Evolutionary conservation across 257 asterid genomes (phyloP), one percentile per base, ranked within the genome.

Genomic region (Knoxia roxburghii): DNA sequence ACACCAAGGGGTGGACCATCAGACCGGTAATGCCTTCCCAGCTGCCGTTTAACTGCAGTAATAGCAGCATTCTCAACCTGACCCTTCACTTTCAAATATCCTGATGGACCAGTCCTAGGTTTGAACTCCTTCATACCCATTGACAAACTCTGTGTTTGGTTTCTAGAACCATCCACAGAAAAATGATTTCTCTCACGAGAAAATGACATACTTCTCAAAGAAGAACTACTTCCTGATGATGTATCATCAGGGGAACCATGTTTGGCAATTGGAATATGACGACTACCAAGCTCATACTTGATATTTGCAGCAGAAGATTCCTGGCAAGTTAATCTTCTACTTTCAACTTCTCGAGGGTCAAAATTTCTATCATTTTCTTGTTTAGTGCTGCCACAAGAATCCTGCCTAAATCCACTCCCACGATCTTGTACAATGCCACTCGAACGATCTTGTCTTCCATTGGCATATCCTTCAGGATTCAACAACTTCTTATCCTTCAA

Each of bases 351-450:
- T 75, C 83, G 68, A 21, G 81, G 83, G 58, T 90, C 95, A 43
- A 76, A 72, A 70, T 76, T 79, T 73, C 64, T 72, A 62, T 75
- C 85, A 48, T 83, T 87, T 20, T 81, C 96, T 78, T 77, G 89
- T 68, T 88, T 90, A 46, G 96, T 87, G 91, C 99, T 94, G 59
- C 97, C 96, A 72, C 99, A 90, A 14, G 97, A 94, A 80, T 94
- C 97, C 85, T 86, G 97, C 82, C 82, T 85, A 46, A 75, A 85
- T 74, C 96, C 98, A 69, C 95, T 89, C 63, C 88, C 98, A 30
- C 75, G 91, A 73, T 89, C 98, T 72, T 86, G 96, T 67, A 88
- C 67, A 52, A 84, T 83, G 51, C 90, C 92, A 23, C 93, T 87
- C n/a, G 91, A 89, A 27, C 84, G 84, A 63, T 87, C 97, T 72